Evolutionary conservation across 2,329 filamentous ascomycete genomes (phyloP), one percentile per base, ranked within the genome.

Genomic region (Arachnopeziza araneosa): DNA sequence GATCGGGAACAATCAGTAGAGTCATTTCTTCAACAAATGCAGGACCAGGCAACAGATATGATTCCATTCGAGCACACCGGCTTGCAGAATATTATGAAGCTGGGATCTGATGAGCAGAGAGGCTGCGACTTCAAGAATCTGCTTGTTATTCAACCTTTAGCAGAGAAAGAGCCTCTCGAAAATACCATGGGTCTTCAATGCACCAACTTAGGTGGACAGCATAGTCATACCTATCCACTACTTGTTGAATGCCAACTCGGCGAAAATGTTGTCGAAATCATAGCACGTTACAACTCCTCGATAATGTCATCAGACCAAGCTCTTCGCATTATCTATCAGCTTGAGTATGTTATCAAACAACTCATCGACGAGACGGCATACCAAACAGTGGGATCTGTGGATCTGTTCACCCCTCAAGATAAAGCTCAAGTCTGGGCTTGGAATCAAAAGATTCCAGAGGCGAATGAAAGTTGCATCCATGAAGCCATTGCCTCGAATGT

Each of bases 1-100:
- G 56, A 67, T 88, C 0, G 79, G 76, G 57, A 77, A 89, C 1
- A 87, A 93, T 24, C 73, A 78, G 0, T 77, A 79, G 6, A 23
- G 55, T n/a, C 17, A 24, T 5, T 10, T 24, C 24, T 52, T 50
- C 85, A 0, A 76, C 87, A 0, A 72, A 75, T 61, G 67, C 8
- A 58, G 64, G 1, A 48, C 1, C 21, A 48, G n/a, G 14, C 36
- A 1, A 26, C 51, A 24, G 49, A 59, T 14, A 50, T 32, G 19
- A 53, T 59, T 26, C 52, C 53, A 17, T 56, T 56, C 54, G 21
- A 56, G n/a, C 54, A 56, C 4, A 56, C 23, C 3, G 54, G 54
- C 24, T 36, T 56, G 4, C 54, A 56, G 19, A 50, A 56, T 22
- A 56, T 56, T 36, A 8, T 8, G n/a, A 44, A 48, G 12, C 52